Evolutionary conservation across 371 early-diverging fungal genomes (phyloP).

Genomic region (Apophysomyces trapeziformis): DNA sequence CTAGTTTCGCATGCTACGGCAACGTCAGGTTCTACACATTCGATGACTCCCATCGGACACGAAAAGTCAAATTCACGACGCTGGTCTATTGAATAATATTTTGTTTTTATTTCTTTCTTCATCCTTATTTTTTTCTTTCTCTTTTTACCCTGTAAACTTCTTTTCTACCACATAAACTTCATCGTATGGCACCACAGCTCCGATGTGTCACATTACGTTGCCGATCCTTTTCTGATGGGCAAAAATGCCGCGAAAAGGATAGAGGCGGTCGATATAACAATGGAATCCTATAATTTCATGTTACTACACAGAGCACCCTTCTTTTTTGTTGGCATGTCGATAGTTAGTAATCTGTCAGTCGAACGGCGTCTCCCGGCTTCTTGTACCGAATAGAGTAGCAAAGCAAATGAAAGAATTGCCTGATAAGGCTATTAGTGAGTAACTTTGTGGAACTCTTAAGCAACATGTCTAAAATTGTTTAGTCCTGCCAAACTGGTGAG

Average conservation of each 20-base stretch:
- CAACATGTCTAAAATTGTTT: too few relatives aligned
- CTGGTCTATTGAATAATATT: constrained; percentile 33
- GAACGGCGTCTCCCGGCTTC: neutral
- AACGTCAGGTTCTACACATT: constrained; percentile 20
- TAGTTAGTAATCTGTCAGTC: neutral
- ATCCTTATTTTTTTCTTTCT: neutral
- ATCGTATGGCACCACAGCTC: neutral
- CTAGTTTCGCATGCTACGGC: constrained; percentile 29
- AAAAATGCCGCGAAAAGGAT: neutral
- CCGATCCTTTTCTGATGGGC: constrained; percentile 2
- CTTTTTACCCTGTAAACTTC: constrained; percentile 1
- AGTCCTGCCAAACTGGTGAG: too few relatives aligned
- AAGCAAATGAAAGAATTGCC: constrained; percentile 10
- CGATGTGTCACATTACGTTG: neutral
- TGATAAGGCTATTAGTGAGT: neutral
- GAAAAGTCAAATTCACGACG: constrained; percentile 27
- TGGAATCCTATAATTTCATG: too few relatives aligned
- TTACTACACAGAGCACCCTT: neutral
- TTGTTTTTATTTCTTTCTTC: neutral
- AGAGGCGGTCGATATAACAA: neutral
- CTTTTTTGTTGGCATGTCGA: neutral
- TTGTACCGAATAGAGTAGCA: neutral
- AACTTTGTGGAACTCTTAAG: too few relatives aligned
- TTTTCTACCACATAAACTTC: neutral
- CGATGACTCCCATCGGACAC: constrained; percentile 27